Conservation (phyloP, 495 filamentous ascomycete species). For the Penicillium egyptiacum region DNA sequence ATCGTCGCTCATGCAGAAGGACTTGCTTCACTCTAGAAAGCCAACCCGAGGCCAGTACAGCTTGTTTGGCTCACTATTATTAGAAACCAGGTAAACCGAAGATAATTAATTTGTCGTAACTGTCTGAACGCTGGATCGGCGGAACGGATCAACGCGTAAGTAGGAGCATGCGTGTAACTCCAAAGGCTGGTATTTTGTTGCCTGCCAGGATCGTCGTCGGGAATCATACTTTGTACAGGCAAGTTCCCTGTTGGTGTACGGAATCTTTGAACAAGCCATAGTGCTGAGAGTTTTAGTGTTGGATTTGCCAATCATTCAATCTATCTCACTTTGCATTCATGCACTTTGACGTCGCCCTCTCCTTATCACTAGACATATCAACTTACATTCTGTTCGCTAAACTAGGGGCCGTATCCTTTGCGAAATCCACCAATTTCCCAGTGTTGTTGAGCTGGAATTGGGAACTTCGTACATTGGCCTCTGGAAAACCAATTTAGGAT, state of each 20-base stretch:
- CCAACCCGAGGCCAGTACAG: not conserved
- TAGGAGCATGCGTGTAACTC: not conserved
- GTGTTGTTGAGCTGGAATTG: not conserved
- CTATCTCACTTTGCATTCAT: not conserved
- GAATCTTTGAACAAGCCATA: not conserved
- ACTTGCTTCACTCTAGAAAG: not conserved
- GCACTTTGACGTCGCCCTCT: not conserved
- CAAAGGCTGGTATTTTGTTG: not conserved
- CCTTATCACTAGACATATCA: not conserved
- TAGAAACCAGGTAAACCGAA: not conserved
- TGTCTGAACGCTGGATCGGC: not conserved
- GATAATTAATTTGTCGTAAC: not conserved
- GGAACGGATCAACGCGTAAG: not conserved
- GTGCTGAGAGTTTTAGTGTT: not conserved
- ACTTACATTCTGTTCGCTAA: not conserved
- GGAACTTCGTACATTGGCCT: not conserved
- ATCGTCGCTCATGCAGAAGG: not conserved
- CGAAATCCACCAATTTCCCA: not conserved
- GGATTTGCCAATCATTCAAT: not conserved
- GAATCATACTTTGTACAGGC: no score
- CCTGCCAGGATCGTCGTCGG: not conserved
- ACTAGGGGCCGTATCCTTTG: not conserved
- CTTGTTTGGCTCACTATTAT: not conserved
- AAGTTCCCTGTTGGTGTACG: not conserved
- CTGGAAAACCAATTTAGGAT: not conserved